Conservation (phyloP, 495 filamentous ascomycete genomes). For the Choiromyces venosus region DNA sequence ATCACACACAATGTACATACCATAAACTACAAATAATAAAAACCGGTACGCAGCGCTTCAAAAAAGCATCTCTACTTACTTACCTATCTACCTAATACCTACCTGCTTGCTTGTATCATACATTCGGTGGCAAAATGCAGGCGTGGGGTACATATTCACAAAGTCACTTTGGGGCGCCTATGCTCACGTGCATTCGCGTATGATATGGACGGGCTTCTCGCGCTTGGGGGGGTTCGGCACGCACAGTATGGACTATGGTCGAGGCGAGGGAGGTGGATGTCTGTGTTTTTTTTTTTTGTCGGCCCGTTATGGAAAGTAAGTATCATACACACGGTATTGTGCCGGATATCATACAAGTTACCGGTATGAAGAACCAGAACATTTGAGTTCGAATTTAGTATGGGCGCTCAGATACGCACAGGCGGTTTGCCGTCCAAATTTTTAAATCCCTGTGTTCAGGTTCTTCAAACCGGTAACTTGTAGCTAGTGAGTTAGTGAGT, state of each 20-base stretch:
- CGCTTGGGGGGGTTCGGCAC: not conserved
- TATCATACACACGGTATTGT: no score
- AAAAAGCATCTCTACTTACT: not conserved
- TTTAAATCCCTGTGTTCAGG: no score
- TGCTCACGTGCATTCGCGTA: slow-evolving; percentile 36
- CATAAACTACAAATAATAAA: not conserved
- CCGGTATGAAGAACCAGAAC: no score
- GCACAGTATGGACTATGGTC: not conserved
- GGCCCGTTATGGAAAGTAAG: not conserved
- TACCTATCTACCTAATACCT: no score
- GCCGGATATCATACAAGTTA: no score
- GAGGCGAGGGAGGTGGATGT: not conserved
- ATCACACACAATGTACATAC: not conserved
- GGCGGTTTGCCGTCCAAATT: no score
- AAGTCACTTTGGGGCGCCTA: slow-evolving; percentile 15
- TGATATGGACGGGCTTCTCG: not conserved
- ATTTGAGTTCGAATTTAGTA: no score
- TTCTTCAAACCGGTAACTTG: no score
- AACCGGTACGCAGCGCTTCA: not conserved
- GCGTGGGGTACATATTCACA: slow-evolving; percentile 8
- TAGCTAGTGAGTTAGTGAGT: not conserved
- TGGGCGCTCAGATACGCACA: no score
- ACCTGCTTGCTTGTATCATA: not conserved
- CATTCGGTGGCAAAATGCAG: not conserved
- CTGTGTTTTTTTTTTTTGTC: not conserved